Evolutionary conservation across 495 filamentous ascomycete species (phyloP).

Genomic region (Xylaria curta): DNA sequence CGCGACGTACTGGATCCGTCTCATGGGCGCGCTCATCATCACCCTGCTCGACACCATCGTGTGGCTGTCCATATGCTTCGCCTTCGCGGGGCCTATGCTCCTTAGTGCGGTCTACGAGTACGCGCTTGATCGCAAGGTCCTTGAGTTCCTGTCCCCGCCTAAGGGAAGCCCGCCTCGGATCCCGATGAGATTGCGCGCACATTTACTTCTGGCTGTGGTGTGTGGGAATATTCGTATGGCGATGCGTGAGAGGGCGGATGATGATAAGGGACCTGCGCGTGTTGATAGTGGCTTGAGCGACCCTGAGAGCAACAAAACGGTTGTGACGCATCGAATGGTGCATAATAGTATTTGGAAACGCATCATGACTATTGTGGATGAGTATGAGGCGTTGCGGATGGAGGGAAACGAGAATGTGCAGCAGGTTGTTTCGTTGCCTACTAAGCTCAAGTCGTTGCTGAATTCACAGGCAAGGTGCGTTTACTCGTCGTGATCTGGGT

Average conservation of each 20-base stretch:
- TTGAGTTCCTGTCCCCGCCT: constrained; percentile 35
- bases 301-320: constrained; percentile 20
- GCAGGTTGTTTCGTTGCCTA: constrained; percentile 32
- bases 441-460: constrained; percentile 38
- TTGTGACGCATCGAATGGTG: constrained; percentile 26
- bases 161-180: constrained; percentile 28
- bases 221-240: constrained; percentile 47
- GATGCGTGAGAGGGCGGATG: constrained; percentile 32
- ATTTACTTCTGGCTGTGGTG: constrained; percentile 39
- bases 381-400: constrained; percentile 28
- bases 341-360: constrained; percentile 40
- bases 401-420: neutral
- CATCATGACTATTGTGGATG: constrained; percentile 37
- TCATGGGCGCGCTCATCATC: constrained; percentile 37
- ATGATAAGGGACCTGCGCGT: neutral
- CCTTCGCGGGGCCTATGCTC: constrained; percentile 48
- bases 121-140: constrained; percentile 43
- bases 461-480: constrained; percentile 39
- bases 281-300: constrained; percentile 24
- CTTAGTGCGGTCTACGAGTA: constrained; percentile 50
- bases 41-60: constrained; percentile 43
- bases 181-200: constrained; percentile 35
- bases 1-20: constrained; percentile 35
- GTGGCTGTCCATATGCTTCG: constrained; percentile 47
- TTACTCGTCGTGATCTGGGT: neutral